Percentiles rank a stretch among this genome's conserved stretches.
Conservation (phyloP, 2,329 filamentous ascomycete genomes). For the Pestalotiopsis sp. region DNA sequence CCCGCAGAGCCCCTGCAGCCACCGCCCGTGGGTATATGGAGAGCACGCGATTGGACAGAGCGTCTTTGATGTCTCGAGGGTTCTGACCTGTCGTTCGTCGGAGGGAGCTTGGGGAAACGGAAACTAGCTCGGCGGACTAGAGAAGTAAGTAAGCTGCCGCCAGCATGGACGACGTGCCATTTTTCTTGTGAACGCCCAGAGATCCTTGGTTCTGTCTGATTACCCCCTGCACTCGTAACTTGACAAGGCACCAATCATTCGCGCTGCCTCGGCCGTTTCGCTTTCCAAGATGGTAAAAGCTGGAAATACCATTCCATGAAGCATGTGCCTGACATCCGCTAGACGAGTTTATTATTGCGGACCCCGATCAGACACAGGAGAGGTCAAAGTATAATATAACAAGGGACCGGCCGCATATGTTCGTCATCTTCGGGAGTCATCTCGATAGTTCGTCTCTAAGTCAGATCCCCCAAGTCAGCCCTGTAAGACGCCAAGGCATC, state of each 20-base stretch:
- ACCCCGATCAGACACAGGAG: neutral
- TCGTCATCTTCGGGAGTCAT: neutral
- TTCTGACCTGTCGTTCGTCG: neutral
- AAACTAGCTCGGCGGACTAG: neutral
- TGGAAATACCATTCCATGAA: neutral
- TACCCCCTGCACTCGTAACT: neutral
- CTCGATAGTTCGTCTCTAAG: neutral
- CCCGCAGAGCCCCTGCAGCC: neutral
- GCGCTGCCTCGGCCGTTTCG: neutral
- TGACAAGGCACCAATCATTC: neutral
- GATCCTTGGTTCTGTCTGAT: neutral
- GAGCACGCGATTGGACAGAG: neutral
- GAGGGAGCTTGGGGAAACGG: neutral
- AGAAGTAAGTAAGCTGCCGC: neutral
- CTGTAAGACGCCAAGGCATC: slow-evolving; percentile 18
- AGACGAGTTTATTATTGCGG: neutral
- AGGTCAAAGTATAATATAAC: neutral
- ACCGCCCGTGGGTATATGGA: neutral
- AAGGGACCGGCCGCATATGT: neutral
- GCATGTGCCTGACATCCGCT: neutral
- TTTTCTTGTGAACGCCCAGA: neutral
- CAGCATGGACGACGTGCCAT: neutral
- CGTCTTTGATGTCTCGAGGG: neutral
- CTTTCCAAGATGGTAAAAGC: neutral
- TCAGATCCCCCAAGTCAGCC: neutral